A percentile compares a stretch with the other conserved stretches of the same genome.
Evolutionary conservation across 2,329 filamentous ascomycete species (phyloP).

Genomic region (Sarocladium oryzae): DNA sequence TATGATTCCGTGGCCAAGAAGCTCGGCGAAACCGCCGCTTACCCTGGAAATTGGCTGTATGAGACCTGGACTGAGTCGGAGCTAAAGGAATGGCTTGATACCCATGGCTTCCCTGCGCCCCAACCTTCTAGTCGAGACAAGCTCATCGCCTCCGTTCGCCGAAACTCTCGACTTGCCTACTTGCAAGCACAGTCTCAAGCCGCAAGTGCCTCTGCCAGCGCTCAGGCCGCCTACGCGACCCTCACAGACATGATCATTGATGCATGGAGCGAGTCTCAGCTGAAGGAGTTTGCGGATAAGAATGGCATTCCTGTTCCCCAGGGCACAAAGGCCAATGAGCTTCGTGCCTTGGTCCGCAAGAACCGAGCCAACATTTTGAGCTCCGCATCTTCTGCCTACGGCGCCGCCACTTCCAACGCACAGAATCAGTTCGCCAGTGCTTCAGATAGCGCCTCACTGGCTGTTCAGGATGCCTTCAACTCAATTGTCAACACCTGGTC

Average conservation of each 20-base stretch:
- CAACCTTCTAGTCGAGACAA: conserved; percentile 81
- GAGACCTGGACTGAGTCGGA: conserved; percentile 88
- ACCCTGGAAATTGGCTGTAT: conserved; percentile 95
- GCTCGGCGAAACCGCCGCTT: conserved; percentile 68
- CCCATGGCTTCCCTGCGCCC: conserved; percentile 76
- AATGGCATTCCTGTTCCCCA: conserved; percentile 83
- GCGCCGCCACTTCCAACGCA: conserved; percentile 67
- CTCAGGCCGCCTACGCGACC: conserved; percentile 63
- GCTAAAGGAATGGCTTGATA: conserved; percentile 88
- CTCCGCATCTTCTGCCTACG: conserved; percentile 54
- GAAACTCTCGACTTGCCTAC: conserved; percentile 77
- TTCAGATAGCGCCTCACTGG: conserved; percentile 59
- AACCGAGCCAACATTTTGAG: conserved; percentile 64
- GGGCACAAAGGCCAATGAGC: conserved; percentile 83
- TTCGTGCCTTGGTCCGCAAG: conserved; percentile 84
- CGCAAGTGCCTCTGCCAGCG: conserved; percentile 55
- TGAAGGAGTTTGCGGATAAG: conserved; percentile 92
- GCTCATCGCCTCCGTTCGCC: conserved; percentile 80
- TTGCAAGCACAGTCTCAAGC: conserved; percentile 58
- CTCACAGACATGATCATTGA: conserved; percentile 81
- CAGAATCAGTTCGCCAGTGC: conserved; percentile 72
- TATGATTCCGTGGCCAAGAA: conserved; percentile 75
- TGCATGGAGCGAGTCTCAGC: conserved; percentile 78
- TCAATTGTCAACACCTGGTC: conserved; percentile 59
- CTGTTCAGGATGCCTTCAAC: conserved; percentile 62